Evolutionary conservation across 2,329 filamentous ascomycete species (phyloP), one percentile per base, ranked within the genome.

Genomic region (Xylaria arbuscula): DNA sequence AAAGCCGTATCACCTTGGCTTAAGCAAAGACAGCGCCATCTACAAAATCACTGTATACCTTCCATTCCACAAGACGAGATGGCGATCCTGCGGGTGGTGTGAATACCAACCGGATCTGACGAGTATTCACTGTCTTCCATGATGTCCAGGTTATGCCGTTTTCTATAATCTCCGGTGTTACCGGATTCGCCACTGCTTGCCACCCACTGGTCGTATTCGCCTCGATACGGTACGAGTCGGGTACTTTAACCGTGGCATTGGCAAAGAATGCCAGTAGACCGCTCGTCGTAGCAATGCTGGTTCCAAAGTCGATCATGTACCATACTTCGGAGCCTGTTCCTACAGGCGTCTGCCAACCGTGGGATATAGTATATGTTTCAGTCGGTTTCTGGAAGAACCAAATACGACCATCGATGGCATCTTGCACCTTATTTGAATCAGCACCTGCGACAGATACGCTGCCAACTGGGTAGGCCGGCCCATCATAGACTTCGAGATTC

Each of bases 371-470:
- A 24, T 66, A 66, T 2, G 67, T 63, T 10, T 66, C 55, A 13
- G 64, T 66, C 13, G 67, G 67, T n/a, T 54, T 10, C 5, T 47
- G 42, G 63, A 69, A 69, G 42, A 69, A 69, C 67, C 67, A 69
- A 17, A 66, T 63, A 10, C 67, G 67, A 15, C 67, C 67, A n/a
- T 69, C 67, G 11, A 69, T 69, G 13, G 67, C 67, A 45, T 69
- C 63, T 38, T 69, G 67, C n/a, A 69, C 63, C 47, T 69, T 66
- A 32, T 56, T 47, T 15, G 64, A 15, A 28, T 64, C 67, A 1
- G 67, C 60, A 28, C 32, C 45, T 8, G 64, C 8, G 10, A 67
- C 67, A 6, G 67, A 67, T 10, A 64, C 64, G 13, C 67, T 67
- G 2, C 64, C 67, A 4, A 64, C 64, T 3, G 64, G 64, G 54